Conservation (phyloP, 139 green algal genomes). For the Penium margaritaceum region DNA sequence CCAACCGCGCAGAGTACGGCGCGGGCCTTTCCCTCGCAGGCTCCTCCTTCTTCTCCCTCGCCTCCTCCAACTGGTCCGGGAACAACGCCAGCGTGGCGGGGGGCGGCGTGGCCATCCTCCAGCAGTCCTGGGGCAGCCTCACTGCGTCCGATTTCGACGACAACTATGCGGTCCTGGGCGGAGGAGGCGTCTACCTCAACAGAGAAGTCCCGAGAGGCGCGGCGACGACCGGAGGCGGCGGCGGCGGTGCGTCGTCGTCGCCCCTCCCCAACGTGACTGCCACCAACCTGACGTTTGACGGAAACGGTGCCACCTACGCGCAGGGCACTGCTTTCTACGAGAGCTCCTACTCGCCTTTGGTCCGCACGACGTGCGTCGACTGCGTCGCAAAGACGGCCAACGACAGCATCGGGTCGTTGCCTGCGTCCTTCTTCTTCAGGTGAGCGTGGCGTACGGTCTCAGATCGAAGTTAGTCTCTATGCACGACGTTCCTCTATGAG, state of each 20-base stretch:
- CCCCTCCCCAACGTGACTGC: neutral
- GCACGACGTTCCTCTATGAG: no score
- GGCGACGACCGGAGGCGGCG: neutral
- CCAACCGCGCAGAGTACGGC: neutral
- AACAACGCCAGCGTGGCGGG: neutral
- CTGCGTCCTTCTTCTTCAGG: neutral
- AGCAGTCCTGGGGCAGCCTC: neutral
- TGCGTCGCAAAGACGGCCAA: neutral
- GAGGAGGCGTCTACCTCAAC: neutral
- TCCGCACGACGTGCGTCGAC: neutral
- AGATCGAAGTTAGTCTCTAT: no score
- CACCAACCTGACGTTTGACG: constrained; percentile 1
- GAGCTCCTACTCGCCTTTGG: neutral
- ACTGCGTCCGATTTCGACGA: neutral
- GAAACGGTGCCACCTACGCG: constrained; percentile 1
- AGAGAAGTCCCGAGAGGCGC: neutral
- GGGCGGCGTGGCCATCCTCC: neutral
- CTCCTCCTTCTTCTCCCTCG: neutral
- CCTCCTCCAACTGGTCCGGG: neutral
- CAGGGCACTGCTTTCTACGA: constrained; percentile 5
- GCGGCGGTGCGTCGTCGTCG: neutral
- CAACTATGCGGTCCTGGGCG: constrained; percentile 6
- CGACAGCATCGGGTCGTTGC: neutral
- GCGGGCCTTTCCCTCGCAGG: neutral
- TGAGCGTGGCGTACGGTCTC: no score